Evolutionary conservation across 768 basidiomycete genomes (phyloP).

Genomic region (Gymnopilus dilepis): DNA sequence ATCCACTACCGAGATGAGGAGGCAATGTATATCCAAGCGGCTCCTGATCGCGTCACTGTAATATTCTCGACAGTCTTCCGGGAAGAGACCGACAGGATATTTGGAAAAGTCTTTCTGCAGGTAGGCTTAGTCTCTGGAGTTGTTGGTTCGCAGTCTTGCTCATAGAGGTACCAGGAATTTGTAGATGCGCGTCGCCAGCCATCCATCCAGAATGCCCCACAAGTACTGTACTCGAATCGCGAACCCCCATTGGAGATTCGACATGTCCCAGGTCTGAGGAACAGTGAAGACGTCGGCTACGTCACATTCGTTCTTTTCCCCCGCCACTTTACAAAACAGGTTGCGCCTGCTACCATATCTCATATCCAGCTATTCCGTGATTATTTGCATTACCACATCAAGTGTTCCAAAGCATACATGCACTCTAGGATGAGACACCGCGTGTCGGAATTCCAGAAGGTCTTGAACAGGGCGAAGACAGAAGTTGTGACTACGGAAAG

Average conservation of each 20-base stretch:
- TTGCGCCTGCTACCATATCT: constrained; percentile 83
- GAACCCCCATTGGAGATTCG: constrained; percentile 98
- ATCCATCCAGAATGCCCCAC: constrained; percentile 94
- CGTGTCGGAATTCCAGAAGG: constrained; percentile 94
- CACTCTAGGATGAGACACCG: constrained; percentile 95
- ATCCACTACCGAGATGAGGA: constrained; percentile 97
- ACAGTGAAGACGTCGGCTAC: constrained; percentile 90
- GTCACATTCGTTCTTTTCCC: constrained; percentile 98
- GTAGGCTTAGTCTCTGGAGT: constrained; percentile 43
- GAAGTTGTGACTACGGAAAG: constrained; percentile 82
- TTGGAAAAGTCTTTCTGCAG: constrained; percentile 98
- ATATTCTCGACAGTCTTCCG: constrained; percentile 97
- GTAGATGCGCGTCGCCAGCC: constrained; percentile 96
- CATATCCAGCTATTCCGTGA: constrained; percentile 97
- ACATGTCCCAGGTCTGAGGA: constrained; percentile 79
- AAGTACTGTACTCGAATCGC: constrained; percentile 93
- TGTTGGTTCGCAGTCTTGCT: constrained; percentile 3
- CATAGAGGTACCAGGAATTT: constrained; percentile 73
- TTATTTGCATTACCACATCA: constrained; percentile 99
- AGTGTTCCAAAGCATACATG: constrained; percentile 99
- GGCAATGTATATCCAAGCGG: constrained; percentile 94
- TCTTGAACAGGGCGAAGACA: constrained; percentile 94
- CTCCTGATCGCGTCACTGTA: constrained; percentile 94
- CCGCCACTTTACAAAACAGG: constrained; percentile 84
- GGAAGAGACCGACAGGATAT: constrained; percentile 96